Evolutionary conservation across 768 basidiomycete species (phyloP), one percentile per base, ranked within the genome.

Genomic region (Lactarius vividus): DNA sequence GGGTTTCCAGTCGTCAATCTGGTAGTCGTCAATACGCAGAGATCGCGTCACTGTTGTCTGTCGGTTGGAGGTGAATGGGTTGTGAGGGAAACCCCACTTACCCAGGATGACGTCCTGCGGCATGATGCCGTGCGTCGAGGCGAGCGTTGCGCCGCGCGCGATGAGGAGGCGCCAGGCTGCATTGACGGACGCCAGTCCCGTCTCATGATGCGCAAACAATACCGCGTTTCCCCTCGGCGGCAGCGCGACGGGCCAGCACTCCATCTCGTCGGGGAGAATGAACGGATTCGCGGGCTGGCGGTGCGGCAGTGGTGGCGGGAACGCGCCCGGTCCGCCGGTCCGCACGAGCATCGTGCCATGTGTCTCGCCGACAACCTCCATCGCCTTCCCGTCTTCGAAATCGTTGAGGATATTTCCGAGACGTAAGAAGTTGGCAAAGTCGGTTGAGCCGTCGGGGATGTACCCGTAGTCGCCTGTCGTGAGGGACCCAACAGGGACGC

Each of bases 161-260:
- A 69, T 49, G 20, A 70, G 57, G 26, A 59, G 44, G 33, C 61
- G 28, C 68, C 70, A 69, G 6, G 68, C 61, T 35, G 61, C 56
- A 20, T 70, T 70, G 59, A 65, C 62, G 4, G 61, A 69, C 3
- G 15, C 49, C 23, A 70, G 18, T 20, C 39, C 55, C n/a, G 37
- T 18, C 61, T 69, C 57, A 6, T 65, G 64, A 31, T 62, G 61
- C 35, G 66, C 62, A 39, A 69, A 65, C 7, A 66, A 20, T 1
- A 64, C 63, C 31, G 68, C 64, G 16, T 55, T 40, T 29, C 63
- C 52, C 5, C 59, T 61, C 15, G 61, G 67, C 15, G 68, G 57
- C 18, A 70, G 28, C 23, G 59, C 64, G 10, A 70, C 23, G 3
- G 61, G 67, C 69, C 69, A 70, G 39, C 67, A 62, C 49, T 70